Conservation (phyloP, 306 rosid genomes). For the Prunus kanzakura region DNA sequence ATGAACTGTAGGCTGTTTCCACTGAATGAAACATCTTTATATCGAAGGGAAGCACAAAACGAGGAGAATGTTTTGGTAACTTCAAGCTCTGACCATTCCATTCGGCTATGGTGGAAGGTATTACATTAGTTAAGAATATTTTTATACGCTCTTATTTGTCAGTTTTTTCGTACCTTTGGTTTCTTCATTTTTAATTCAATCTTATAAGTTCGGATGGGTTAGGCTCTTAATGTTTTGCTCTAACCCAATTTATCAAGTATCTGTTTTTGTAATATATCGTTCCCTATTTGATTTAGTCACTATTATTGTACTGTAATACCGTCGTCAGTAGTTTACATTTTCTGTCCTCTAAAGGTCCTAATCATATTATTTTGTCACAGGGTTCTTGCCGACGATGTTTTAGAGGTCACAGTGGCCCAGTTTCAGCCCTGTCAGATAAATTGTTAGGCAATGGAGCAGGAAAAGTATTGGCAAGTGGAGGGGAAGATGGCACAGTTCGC, state of each 20-base stretch:
- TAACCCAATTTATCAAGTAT: not conserved
- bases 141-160: not conserved
- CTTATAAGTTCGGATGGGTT: not conserved
- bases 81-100: constrained; percentile 78
- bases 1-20: constrained; percentile 66
- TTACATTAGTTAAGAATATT: not conserved
- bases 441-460: constrained; percentile 62
- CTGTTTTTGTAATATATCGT: not conserved
- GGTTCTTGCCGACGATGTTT: constrained; percentile 56
- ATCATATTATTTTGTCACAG: constrained; percentile 33
- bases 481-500: constrained; percentile 87
- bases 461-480: constrained; percentile 90
- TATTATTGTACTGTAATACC: not conserved
- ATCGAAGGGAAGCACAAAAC: constrained; percentile 35
- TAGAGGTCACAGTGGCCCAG: constrained; percentile 87
- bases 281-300: not conserved
- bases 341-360: constrained; percentile 1
- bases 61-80: constrained; percentile 59
- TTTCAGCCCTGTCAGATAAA: constrained; percentile 66
- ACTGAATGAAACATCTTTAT: constrained; percentile 41
- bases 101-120: constrained; percentile 93
- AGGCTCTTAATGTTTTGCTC: not conserved
- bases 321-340: not conserved
- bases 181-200: not conserved
- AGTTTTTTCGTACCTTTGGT: not conserved